Base-by-base conservation (phyloP, 2,329 filamentous ascomycete species). In the Penicillium brasilianum region DNA sequence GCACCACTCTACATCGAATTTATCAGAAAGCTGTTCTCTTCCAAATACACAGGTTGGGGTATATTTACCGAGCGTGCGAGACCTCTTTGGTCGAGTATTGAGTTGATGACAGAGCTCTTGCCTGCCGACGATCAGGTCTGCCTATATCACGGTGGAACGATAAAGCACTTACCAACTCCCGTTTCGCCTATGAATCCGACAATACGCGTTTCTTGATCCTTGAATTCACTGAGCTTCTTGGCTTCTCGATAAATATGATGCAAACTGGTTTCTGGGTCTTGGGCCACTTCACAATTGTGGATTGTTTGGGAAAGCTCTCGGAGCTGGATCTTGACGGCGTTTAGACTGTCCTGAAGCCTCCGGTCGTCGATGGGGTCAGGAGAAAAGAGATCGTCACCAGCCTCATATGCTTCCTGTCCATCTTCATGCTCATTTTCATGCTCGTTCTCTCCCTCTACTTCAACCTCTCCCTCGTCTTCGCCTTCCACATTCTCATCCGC, bases 21-120 rank as follows among this genome's bases (percentile, higher is more conserved):
- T 25, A 1, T 54, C 25, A 54, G 51, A 18, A 20, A 25, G 2
- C 4, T 18, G 9, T 41, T 7, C 14, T 32, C 13, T 3, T 22
- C 20, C 3, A 5, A 10, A 41, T 1, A 30, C 34, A 30, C 11
- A 36, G n/a, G 11, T 5, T 50, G 4, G 13, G n/a, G 18, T 18
- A 54, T 41, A 44, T n/a, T n/a, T 60, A 65, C 63, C 9, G 63
- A 65, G 39, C 58, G 55, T 20, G 60, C 32, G 2, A 65, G 55
- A 11, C 28, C 55, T 14, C 22, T 32, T 14, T 59, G 55, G 18
- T 61, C 60, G 5, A 65, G 49, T 4, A 65, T 52, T n/a, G 46
- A 65, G 10, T 65, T 65, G n/a, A 65, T 63, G 4, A 65, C 18
- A 46, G 63, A 65, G 36, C 63, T 65, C 30, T 65, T 65, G 16